Base-by-base conservation (phyloP, 2,329 filamentous ascomycete genomes). In the Sporothrix sp. region DNA sequence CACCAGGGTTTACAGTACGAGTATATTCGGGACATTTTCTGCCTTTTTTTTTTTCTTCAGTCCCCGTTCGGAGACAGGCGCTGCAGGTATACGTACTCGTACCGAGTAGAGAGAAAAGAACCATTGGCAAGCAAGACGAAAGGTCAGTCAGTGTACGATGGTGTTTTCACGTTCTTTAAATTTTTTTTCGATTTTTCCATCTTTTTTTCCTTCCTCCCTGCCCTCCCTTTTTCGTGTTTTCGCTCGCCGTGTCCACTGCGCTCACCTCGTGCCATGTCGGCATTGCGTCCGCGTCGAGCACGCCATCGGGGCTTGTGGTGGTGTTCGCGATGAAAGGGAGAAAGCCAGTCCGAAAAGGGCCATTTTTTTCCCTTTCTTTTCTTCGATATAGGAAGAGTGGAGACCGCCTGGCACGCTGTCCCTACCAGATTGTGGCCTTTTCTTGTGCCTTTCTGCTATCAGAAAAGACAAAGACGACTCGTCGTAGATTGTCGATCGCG, bases 231-330 rank as follows among this genome's bases (percentile, higher is more conserved):
- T 32, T 30, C n/a, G 21, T 45, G 23, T 21, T 45, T 23, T 16
- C 30, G 21, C 7, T 43, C 40, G 21, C 11, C 1, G 25, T 28
- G 39, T 14, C 39, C 39, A 42, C 39, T 32, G 40, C 40, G 14
- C 25, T 23, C 28, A 33, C 42, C 27, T 32, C 16, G 11, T 13
- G 25, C 18, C 6, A 52, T 48, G 44, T 48, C 50, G 50, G 48
- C 50, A 52, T 52, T 35, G 42, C 23, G 28, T 37, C 44, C 44
- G 44, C 37, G 38, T 18, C 44, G 50, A 52, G 51, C 51, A 52
- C 51, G 51, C 51, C 51, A 52, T 52, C 40, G 16, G 25, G 38
- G 46, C 51, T 46, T 52, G 51, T 16, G 46, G 35, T 52, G 46
- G 40, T 52, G 38, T 44, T 43, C 16, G 43, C 28, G 47, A 43